A percentile compares a stretch with the other conserved stretches of the same genome.
These are phyloP conservation scores for Vigna reflexopilosa DNA, from an alignment of 306 rosid species.

Conservation along the genomic window DNA sequence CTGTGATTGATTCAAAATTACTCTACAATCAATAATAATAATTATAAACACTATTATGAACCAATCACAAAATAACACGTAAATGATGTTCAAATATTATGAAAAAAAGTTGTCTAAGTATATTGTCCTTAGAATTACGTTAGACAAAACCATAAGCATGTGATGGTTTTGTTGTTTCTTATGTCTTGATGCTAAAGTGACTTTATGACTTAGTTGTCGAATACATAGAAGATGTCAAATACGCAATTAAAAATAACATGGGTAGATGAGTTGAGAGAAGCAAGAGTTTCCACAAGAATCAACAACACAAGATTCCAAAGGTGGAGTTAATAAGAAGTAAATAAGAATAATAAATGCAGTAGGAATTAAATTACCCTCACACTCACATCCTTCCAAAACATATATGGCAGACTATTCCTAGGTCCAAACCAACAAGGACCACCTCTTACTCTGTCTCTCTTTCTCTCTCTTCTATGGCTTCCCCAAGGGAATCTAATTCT, in stretches of 20 bases:
- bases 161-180: conserved; percentile 15
- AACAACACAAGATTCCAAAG: conserved; percentile 24
- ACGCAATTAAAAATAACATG: background rate
- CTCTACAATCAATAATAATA: no score
- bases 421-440: conserved; percentile 43
- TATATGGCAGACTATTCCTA: conserved; percentile 23
- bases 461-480: background rate
- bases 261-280: background rate
- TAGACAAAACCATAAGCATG: background rate
- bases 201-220: conserved; percentile 1
- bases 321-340: conserved; percentile 14
- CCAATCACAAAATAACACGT: no score
- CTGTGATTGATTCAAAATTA: no score
- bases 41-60: no score
- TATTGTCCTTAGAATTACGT: background rate
- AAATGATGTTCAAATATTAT: no score
- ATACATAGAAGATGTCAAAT: conserved; percentile 12
- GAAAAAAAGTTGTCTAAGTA: no score
- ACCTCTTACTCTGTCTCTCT: background rate
- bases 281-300: conserved; percentile 1
- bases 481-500: conserved; percentile 9
- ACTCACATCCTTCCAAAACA: conserved; percentile 21
- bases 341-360: background rate
- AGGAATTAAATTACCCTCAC: conserved; percentile 2
- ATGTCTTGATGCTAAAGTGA: conserved; percentile 21